Evolutionary conservation across 148 eudicot genomes (phyloP).

Genomic region (Gaultheria prostrata): DNA sequence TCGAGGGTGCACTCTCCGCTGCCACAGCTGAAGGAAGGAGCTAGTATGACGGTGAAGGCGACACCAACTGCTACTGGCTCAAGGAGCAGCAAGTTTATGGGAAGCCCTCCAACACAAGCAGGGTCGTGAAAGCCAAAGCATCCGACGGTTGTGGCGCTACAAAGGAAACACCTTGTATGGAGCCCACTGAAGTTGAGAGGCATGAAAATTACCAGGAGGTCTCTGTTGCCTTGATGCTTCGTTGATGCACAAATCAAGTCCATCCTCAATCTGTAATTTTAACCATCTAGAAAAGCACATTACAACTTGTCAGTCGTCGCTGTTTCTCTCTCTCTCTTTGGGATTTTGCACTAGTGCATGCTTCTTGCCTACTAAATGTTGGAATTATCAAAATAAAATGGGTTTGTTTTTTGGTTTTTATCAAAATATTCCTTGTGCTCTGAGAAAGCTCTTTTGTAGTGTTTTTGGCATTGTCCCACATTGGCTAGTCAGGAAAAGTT

Average conservation of each 20-base stretch:
- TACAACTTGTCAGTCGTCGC: too few relatives aligned
- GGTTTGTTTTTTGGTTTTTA: too few relatives aligned
- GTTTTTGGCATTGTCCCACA: too few relatives aligned
- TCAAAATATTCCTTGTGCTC: too few relatives aligned
- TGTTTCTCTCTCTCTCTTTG: background rate
- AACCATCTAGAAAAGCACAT: background rate
- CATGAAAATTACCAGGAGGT: constrained; percentile 48
- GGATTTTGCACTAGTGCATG: background rate
- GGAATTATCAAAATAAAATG: too few relatives aligned
- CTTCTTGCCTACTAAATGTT: constrained; percentile 19
- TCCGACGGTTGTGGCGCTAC: constrained; percentile 81
- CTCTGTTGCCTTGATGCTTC: constrained; percentile 33
- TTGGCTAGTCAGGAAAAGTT: too few relatives aligned
- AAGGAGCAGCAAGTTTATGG: constrained; percentile 66
- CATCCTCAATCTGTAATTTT: background rate
- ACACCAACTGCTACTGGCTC: constrained; percentile 42
- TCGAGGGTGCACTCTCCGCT: constrained; percentile 56
- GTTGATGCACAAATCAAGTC: background rate
- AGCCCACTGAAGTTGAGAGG: constrained; percentile 66
- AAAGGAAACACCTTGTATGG: constrained; percentile 76
- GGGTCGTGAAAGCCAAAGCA: constrained; percentile 89
- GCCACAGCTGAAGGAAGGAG: constrained; percentile 32
- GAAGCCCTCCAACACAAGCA: constrained; percentile 69
- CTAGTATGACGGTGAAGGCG: constrained; percentile 33
- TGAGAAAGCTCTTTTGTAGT: too few relatives aligned